Evolutionary conservation across 2,329 filamentous ascomycete species (phyloP).

Genomic region (Magnaporthiopsis rhizophila): DNA sequence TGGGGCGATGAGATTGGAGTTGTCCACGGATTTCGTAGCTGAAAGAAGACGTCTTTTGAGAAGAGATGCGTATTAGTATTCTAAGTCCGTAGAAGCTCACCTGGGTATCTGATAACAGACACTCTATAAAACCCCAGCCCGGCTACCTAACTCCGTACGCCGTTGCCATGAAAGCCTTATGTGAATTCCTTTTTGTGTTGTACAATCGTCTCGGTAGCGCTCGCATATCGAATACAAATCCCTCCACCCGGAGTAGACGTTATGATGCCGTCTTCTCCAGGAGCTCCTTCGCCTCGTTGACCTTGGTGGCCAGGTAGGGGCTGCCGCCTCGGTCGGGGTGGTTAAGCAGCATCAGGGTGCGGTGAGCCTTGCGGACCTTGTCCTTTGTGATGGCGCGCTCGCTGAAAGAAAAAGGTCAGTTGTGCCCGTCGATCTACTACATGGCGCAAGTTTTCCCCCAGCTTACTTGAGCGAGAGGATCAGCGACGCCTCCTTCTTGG

Average conservation of each 20-base stretch:
- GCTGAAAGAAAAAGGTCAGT: conserved; percentile 34
- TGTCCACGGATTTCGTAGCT: neutral
- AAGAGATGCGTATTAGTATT: neutral
- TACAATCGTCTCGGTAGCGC: neutral
- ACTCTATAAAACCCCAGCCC: neutral
- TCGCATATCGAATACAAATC: neutral
- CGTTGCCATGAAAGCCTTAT: conserved; percentile 7
- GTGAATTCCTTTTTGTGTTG: neutral
- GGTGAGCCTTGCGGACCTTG: conserved; percentile 90
- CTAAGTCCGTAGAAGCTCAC: neutral
- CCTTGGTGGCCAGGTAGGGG: conserved; percentile 92
- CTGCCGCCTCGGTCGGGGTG: conserved; percentile 96
- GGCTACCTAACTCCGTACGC: neutral
- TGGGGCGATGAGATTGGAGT: neutral
- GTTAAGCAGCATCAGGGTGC: conserved; percentile 93
- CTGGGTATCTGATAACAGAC: neutral
- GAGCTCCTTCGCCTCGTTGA: conserved; percentile 97
- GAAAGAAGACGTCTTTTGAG: neutral
- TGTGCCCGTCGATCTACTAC: neutral
- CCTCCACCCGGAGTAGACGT: neutral
- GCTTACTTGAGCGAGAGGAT: conserved; percentile 82
- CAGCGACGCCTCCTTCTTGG: conserved; percentile 77
- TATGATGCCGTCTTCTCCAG: conserved; percentile 58
- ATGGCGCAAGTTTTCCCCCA: neutral
- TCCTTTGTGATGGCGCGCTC: conserved; percentile 86